Conservation (phyloP, 192 early-diverging fungal genomes). For the Coemansia erecta region DNA sequence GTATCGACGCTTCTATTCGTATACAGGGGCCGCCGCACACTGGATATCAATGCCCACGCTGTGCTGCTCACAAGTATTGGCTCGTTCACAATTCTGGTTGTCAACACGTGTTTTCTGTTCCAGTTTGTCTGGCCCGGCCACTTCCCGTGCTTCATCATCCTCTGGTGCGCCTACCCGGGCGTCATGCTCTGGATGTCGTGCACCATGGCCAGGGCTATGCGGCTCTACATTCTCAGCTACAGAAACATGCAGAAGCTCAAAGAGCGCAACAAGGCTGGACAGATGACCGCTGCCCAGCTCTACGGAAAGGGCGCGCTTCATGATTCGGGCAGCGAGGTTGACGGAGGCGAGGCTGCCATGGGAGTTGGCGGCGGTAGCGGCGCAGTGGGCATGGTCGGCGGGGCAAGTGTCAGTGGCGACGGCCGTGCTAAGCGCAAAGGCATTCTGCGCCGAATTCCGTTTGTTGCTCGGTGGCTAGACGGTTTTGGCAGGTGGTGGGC, state of each 20-base stretch:
- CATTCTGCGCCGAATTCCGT: not conserved
- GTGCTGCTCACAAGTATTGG: conserved; percentile 52
- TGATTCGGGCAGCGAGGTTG: conserved; percentile 19
- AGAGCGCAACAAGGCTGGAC: conserved; percentile 49
- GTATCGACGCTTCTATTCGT: conserved; percentile 45
- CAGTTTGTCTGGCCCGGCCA: conserved; percentile 54
- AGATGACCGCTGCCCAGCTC: conserved; percentile 51
- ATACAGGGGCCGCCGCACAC: conserved; percentile 46
- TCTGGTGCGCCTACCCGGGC: conserved; percentile 53
- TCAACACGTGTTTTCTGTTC: conserved; percentile 54
- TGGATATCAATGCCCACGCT: conserved; percentile 47
- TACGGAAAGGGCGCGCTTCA: conserved; percentile 45
- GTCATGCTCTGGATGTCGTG: conserved; percentile 55
- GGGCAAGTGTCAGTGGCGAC: not conserved
- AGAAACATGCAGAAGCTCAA: conserved; percentile 51
- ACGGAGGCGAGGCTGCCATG: conserved; percentile 1
- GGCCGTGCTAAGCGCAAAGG: not conserved
- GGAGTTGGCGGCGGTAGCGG: not conserved
- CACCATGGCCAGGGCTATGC: conserved; percentile 49
- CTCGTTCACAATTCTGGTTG: conserved; percentile 42
- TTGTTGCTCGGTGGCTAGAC: not conserved
- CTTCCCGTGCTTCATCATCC: conserved; percentile 53
- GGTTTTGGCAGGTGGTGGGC: conserved; percentile 34
- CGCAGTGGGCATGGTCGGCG: not conserved
- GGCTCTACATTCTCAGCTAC: conserved; percentile 51